Percentiles rank a stretch among this genome's conserved stretches.
phyloP scores from a whole-genome alignment of 345 rosid genomes.

The Cardamine resedifolia region DNA sequence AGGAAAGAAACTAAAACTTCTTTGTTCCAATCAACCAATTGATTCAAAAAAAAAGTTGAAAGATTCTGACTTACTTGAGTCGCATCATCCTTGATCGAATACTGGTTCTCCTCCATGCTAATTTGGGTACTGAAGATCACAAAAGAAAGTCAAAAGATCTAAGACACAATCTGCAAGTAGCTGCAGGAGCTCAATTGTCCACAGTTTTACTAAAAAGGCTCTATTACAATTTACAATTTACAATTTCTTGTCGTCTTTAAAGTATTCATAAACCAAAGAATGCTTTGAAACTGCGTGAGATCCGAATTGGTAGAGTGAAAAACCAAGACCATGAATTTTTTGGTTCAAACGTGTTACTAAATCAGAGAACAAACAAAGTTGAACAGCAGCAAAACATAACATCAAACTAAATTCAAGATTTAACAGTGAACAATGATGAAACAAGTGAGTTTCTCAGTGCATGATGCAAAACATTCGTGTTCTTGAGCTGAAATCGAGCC shows the following conservation, averaged over 20 bases:
- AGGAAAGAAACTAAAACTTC: background rate
- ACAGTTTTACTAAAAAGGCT: background rate
- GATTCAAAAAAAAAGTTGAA: background rate
- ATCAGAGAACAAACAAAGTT: background rate
- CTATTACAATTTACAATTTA: background rate
- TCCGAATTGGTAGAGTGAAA: background rate
- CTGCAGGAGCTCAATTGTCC: background rate
- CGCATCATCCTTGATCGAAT: constrained; percentile 54
- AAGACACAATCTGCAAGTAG: background rate
- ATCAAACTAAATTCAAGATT: background rate
- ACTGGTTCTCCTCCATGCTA: constrained; percentile 41
- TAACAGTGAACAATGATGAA: background rate
- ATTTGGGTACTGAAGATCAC: background rate
- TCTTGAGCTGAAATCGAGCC: constrained; percentile 20
- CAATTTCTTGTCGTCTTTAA: background rate
- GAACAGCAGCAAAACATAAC: background rate
- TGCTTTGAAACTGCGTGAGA: background rate
- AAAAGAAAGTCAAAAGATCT: background rate
- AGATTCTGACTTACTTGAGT: constrained; percentile 47
- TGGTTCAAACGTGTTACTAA: background rate
- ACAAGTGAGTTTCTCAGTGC: background rate
- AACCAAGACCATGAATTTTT: background rate
- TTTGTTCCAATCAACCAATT: background rate
- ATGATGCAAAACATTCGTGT: background rate
- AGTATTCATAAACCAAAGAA: background rate